These are phyloP conservation scores for California macrophylla DNA, from an alignment of 441 rosid species.

Conservation along the genomic window DNA sequence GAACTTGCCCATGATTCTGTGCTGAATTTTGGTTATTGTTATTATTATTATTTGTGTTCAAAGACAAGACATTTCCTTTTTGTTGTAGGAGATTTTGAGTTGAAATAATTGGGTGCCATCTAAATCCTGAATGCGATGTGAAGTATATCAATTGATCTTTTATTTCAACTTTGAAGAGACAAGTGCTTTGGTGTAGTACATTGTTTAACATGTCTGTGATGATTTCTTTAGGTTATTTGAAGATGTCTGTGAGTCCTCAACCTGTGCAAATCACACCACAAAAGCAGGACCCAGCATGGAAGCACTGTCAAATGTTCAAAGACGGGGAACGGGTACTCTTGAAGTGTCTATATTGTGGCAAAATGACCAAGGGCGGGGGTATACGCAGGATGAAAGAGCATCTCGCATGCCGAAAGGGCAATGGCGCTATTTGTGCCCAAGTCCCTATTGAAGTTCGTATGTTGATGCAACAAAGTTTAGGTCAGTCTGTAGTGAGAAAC, in stretches of 20 bases:
- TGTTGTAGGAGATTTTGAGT: too few relatives aligned
- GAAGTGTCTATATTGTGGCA: conserved; percentile 62
- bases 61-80: too few relatives aligned
- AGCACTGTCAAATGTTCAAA: conserved; percentile 58
- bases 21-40: not conserved
- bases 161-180: too few relatives aligned
- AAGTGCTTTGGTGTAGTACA: too few relatives aligned
- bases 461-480: conserved; percentile 53
- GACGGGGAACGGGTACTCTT: conserved; percentile 51
- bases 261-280: conserved; percentile 51
- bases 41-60: too few relatives aligned
- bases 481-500: conserved; percentile 43
- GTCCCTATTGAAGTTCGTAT: conserved; percentile 59
- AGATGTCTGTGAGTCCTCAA: conserved; percentile 13
- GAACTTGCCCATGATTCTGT: not conserved
- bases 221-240: not conserved
- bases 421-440: conserved; percentile 58
- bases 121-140: too few relatives aligned
- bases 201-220: too few relatives aligned
- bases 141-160: too few relatives aligned
- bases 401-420: conserved; percentile 79
- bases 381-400: conserved; percentile 92
- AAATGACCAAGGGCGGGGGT: conserved; percentile 89
- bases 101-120: too few relatives aligned
- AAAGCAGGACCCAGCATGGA: conserved; percentile 85